Conservation (phyloP, 73 alveolate genomes). For the Tetrahymena borealis region DNA sequence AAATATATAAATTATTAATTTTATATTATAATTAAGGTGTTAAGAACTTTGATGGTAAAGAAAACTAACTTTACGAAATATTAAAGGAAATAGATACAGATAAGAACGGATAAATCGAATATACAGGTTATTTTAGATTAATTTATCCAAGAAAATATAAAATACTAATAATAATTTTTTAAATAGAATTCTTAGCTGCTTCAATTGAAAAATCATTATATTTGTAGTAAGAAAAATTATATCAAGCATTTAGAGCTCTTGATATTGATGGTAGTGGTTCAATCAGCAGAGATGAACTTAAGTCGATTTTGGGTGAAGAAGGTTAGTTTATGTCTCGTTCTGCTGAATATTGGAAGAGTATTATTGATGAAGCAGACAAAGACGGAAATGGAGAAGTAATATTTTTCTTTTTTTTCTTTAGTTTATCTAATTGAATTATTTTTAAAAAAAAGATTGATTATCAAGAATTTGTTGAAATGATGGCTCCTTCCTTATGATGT, state of each 20-base stretch:
- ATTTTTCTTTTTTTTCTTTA: neutral
- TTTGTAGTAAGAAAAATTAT: conserved; percentile 45
- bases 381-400: conserved; percentile 43
- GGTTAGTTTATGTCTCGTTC: neutral
- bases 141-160: neutral
- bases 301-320: conserved; percentile 23
- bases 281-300: conserved; percentile 41
- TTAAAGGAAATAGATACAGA: conserved; percentile 49
- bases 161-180: neutral
- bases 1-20: neutral
- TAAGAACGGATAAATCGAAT: conserved; percentile 51
- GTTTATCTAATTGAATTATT: neutral
- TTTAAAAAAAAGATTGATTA: conserved; percentile 6
- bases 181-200: conserved; percentile 47
- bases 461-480: conserved; percentile 37
- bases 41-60: conserved; percentile 16
- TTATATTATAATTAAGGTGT: neutral
- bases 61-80: conserved; percentile 21
- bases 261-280: conserved; percentile 55
- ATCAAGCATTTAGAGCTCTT: conserved; percentile 41
- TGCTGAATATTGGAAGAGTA: conserved; percentile 34
- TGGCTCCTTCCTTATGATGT: neutral
- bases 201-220: conserved; percentile 46
- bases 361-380: conserved; percentile 39
- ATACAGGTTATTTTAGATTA: conserved; percentile 14